Percentiles rank a stretch among this genome's conserved stretches.
Conservation (phyloP, 2,329 filamentous ascomycete genomes). For the Verticillium longisporum region DNA sequence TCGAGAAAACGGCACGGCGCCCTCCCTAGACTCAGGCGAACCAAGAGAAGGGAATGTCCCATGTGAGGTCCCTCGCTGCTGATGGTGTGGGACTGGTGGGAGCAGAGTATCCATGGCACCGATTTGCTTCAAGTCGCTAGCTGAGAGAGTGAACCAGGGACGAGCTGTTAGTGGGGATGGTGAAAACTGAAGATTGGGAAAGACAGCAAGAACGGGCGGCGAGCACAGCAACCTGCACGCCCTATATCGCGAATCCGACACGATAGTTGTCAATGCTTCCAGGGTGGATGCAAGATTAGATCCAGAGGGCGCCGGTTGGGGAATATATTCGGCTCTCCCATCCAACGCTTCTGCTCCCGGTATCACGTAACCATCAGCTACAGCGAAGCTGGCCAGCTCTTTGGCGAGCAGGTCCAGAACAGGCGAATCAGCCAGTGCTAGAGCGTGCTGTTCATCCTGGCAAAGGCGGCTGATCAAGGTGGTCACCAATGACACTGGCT, state of each 20-base stretch:
- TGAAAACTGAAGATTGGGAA: slow-evolving; percentile 52
- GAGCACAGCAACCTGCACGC: slow-evolving; percentile 65
- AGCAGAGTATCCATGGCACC: slow-evolving; percentile 61
- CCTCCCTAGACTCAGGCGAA: slow-evolving; percentile 30
- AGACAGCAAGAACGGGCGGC: slow-evolving; percentile 61
- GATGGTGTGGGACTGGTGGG: slow-evolving; percentile 42
- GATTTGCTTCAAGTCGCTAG: slow-evolving; percentile 16
- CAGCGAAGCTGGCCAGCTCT: slow-evolving; percentile 64
- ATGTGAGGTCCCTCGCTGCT: slow-evolving; percentile 21
- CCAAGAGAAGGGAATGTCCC: slow-evolving; percentile 49
- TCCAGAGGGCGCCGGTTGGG: slow-evolving; percentile 50
- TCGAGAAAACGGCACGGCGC: slow-evolving; percentile 15
- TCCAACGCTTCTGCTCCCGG: not conserved
- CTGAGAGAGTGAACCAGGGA: slow-evolving; percentile 41
- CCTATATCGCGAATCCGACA: slow-evolving; percentile 72
- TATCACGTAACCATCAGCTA: slow-evolving; percentile 39
- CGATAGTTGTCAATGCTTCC: slow-evolving; percentile 69
- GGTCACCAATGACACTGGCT: slow-evolving; percentile 55
- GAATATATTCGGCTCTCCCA: slow-evolving; percentile 31
- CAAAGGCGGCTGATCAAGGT: slow-evolving; percentile 54
- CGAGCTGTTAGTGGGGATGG: not conserved
- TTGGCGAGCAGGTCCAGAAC: slow-evolving; percentile 73
- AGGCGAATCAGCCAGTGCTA: slow-evolving; percentile 62
- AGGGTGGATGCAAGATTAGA: slow-evolving; percentile 63
- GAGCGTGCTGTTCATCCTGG: slow-evolving; percentile 62